Conservation (phyloP, 257 asterid species). For the Solanum corneliomulleri region DNA sequence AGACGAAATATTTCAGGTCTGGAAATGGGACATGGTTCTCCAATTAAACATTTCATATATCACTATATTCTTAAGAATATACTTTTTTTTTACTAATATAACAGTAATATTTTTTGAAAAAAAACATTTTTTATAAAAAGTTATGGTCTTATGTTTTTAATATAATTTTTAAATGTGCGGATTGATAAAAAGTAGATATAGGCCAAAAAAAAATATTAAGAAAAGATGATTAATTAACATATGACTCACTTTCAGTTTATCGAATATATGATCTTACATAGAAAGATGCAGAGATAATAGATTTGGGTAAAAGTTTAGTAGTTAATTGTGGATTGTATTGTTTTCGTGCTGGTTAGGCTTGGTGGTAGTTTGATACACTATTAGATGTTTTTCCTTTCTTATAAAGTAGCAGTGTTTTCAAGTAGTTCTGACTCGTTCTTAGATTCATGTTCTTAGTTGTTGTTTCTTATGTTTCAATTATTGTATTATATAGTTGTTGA, state of each 20-base stretch:
- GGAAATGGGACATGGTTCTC: neutral
- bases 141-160: neutral
- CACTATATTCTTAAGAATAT: neutral
- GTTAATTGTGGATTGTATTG: neutral
- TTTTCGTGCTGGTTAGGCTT: neutral
- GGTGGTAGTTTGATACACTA: neutral
- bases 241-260: neutral
- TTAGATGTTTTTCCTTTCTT: neutral
- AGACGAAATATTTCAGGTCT: neutral
- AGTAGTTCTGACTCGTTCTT: neutral
- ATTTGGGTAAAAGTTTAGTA: neutral
- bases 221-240: neutral
- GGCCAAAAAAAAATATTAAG: no score
- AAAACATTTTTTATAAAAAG: neutral
- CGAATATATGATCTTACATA: neutral
- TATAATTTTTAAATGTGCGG: neutral
- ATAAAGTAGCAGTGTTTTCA: neutral
- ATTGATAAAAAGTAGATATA: neutral
- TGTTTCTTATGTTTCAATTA: neutral
- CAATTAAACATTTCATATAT: neutral
- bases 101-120: neutral
- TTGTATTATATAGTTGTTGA: neutral
- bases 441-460: neutral
- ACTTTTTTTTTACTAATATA: neutral
- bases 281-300: accelerated